Percentiles rank a stretch among this genome's conserved stretches.
These are phyloP conservation scores for Russula compacta DNA, from an alignment of 768 basidiomycete genomes.

Conservation along the genomic window DNA sequence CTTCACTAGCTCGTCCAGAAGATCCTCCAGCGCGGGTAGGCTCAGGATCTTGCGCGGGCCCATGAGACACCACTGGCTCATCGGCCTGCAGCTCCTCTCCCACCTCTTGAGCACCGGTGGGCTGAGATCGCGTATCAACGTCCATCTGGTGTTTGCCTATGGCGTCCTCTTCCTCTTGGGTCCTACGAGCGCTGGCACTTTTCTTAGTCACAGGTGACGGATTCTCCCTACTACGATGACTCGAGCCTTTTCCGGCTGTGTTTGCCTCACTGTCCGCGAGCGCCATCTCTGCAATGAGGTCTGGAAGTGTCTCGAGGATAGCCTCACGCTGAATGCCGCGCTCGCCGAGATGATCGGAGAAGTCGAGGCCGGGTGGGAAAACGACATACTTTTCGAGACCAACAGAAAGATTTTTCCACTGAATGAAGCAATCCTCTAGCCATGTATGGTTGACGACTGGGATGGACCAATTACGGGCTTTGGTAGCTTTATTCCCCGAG, in stretches of 20 bases:
- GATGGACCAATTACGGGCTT: slow-evolving; percentile 73
- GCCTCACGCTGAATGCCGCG: slow-evolving; percentile 20
- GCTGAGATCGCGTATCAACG: slow-evolving; percentile 7
- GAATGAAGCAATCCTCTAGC: slow-evolving; percentile 83
- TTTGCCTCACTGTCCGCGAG: neutral
- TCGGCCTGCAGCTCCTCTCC: neutral
- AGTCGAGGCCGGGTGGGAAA: slow-evolving; percentile 63
- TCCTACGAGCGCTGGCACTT: slow-evolving; percentile 19
- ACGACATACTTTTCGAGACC: slow-evolving; percentile 58
- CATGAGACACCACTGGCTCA: neutral
- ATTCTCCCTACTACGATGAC: neutral
- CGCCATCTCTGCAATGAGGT: slow-evolving; percentile 7
- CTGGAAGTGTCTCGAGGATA: slow-evolving; percentile 12
- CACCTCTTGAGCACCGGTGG: neutral
- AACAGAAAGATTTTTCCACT: slow-evolving; percentile 64
- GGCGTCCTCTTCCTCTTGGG: slow-evolving; percentile 25
- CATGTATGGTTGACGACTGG: slow-evolving; percentile 84
- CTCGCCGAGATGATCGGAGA: slow-evolving; percentile 35
- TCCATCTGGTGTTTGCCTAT: slow-evolving; percentile 19
- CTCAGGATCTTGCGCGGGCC: neutral
- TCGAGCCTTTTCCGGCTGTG: neutral
- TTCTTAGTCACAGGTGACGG: slow-evolving; percentile 16
- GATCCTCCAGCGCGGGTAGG: neutral
- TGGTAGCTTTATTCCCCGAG: slow-evolving; percentile 47
- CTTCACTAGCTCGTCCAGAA: neutral